Evolutionary conservation across 805 yeast species (phyloP), one percentile per base, ranked within the genome.

Genomic region (Saccharomycopsis malanga): DNA sequence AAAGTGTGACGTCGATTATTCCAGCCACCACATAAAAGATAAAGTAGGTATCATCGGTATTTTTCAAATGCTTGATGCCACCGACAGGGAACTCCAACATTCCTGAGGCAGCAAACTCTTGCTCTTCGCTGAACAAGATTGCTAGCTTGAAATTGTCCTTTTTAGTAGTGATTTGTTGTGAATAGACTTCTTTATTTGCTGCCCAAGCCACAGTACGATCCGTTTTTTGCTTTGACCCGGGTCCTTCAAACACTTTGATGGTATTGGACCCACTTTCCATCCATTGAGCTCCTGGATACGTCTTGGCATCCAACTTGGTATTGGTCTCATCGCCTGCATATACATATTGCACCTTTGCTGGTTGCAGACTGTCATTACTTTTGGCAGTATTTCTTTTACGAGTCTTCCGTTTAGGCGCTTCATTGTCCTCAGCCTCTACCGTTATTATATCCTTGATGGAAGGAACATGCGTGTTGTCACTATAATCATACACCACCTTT

Each of bases 1-100:
- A 73, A 3, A 88, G 54, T 1, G 79, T 74, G 2, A 85, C 89
- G 56, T 85, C 86, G 6, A 86, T 59, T 2, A 73, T 55, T 0
- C 97, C 97, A 34, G 71, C 67, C 3, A 83, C 72, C 37, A 88
- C 87, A 59, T 79, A 83, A 59, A 88, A 88, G 23, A 81, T 78
- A 56, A 83, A 80, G 53, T 81, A 74, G 2, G 85, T 80, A 48
- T 78, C 79, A 25, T 78, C 81, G 20, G 89, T 76, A 22, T 75
- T 66, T 53, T 77, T 76, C 49, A 73, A 63, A 38, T 80, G 74
- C 58, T 84, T 86, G 43, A 72, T 68, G 0, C 83, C 81, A 6
- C 73, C 74, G 1, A 67, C 60, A 0, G 91, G 88, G 25, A 87
- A 65, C 49, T 77, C 78, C 48, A 86, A 67, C 56, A 84, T 68